A percentile compares a stretch with the other conserved stretches of the same genome.
phyloP scores from a whole-genome alignment of 805 yeast genomes.

The Candida patagonica region DNA sequence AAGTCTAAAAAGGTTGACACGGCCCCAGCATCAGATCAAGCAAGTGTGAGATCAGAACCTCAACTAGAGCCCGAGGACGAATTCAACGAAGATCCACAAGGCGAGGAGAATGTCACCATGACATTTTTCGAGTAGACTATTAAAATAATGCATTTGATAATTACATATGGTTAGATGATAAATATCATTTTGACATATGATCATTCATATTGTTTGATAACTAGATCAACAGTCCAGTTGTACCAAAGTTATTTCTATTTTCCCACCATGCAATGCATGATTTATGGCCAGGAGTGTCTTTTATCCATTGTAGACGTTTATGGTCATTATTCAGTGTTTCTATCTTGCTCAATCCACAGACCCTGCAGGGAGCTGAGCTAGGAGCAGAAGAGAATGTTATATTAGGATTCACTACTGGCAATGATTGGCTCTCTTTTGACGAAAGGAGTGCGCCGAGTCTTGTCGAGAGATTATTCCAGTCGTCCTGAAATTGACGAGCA shows the following conservation, averaged over 20 bases:
- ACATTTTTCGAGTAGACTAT: constrained; percentile 11
- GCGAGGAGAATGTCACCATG: constrained; percentile 15
- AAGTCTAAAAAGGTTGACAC: too few species aligned
- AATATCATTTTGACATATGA: too few species aligned
- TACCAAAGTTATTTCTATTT: constrained; percentile 13
- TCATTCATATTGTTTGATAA: background rate
- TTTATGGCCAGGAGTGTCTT: constrained; percentile 13
- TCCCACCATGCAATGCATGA: constrained; percentile 18
- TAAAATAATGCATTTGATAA: background rate
- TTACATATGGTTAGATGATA: too few species aligned
- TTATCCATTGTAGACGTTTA: constrained; percentile 12
- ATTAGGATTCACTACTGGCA: constrained; percentile 13
- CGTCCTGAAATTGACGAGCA: constrained; percentile 15
- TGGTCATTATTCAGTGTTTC: constrained; percentile 16
- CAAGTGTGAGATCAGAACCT: too few species aligned
- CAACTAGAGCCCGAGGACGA: too few species aligned
- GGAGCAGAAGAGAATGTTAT: constrained; percentile 7
- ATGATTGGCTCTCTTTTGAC: background rate
- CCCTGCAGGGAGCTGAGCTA: constrained; percentile 9
- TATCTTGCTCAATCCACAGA: constrained; percentile 19
- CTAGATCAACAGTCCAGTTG: background rate
- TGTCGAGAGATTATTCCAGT: constrained; percentile 14
- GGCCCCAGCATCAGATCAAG: too few species aligned
- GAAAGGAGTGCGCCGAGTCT: constrained; percentile 14
- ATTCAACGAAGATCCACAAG: background rate